These are phyloP conservation scores for Mortierella polycephala DNA, from an alignment of 371 early-diverging fungal genomes.

Conservation along the genomic window DNA sequence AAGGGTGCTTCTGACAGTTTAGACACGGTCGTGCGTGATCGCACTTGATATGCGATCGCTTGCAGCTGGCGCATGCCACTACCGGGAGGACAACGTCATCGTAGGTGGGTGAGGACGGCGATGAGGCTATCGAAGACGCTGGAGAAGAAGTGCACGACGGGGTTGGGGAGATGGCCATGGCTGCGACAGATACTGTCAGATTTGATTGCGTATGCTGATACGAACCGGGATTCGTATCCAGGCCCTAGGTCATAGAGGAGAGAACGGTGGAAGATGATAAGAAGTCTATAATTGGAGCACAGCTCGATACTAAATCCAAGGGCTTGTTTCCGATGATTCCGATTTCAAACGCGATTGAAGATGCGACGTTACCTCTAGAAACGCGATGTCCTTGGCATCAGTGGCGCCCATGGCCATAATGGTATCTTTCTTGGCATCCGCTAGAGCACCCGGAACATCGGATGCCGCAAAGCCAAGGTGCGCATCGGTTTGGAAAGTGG, in stretches of 20 bases:
- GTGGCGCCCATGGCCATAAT: too few species aligned
- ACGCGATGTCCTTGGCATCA: too few species aligned
- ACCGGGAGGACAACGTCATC: slow-evolving; percentile 41
- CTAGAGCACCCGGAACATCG: too few species aligned
- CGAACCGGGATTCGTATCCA: not conserved
- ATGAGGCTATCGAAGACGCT: slow-evolving; percentile 12
- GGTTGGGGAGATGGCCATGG: slow-evolving; percentile 13
- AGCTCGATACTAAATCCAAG: too few species aligned
- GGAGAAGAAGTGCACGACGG: slow-evolving; percentile 12
- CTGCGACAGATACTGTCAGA: slow-evolving; percentile 10
- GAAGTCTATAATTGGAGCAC: too few species aligned
- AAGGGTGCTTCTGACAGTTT: slow-evolving; percentile 49
- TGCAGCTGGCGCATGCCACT: slow-evolving; percentile 46
- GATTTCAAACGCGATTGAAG: too few species aligned
- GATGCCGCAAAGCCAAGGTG: too few species aligned
- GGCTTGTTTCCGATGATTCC: too few species aligned
- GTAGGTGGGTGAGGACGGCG: slow-evolving; percentile 28
- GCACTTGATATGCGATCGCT: slow-evolving; percentile 49
- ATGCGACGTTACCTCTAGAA: too few species aligned
- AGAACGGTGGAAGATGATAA: not conserved
- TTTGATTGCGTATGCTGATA: not conserved
- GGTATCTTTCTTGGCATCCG: too few species aligned
- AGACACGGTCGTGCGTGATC: slow-evolving; percentile 49
- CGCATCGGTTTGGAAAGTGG: too few species aligned
- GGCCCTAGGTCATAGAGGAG: not conserved